Base-by-base conservation (phyloP, 139 green algal genomes). In the Chlamydomonas schloesseri region DNA sequence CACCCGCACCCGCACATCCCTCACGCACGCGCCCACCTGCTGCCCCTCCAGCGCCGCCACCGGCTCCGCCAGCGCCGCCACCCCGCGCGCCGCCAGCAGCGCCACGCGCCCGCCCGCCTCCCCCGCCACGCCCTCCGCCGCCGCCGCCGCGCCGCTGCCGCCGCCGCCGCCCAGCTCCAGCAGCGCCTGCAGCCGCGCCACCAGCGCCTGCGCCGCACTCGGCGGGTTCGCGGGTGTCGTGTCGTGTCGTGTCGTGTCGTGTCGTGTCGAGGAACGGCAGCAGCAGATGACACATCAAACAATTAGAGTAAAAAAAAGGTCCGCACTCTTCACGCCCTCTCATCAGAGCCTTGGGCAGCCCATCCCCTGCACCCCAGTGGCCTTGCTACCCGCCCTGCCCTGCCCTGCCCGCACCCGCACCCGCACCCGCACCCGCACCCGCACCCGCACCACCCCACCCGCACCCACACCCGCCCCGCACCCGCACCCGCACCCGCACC, bases 61-160 rank as follows among this genome's bases (percentile, higher is more conserved):
- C 0, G 78, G 78, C 64, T 84, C 78, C 78, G 78, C 78, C 78
- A 84, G 64, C 1, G 64, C 64, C 64, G 34, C 78, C 78, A 84
- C 1, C 0, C 57, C 60, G 37, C 78, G 62, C 21, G n/a, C 62
- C 15, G 46, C 46, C 64, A 84, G 42, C 64, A 84, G 46, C 47
- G n/a, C 78, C 37, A 74, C 42, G 6, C 64, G 64, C 3, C 26
- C 34, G 21, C 75, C 75, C 24, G 31, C n/a, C 5, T 31, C 42
- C 31, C 31, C 73, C 10, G 71, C 71, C 71, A 62, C 26, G 2
- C 42, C 71, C 26, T 46, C 71, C n/a, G 4, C 9, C 1, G 8
- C 33, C 62, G 23, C 28, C 31, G 24, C 60, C 42, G 62, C 64
- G 18, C 4, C 46, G 21, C 11, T 65, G 4, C 9, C 1, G 8